Percentiles rank a stretch among this genome's conserved stretches.
phyloP scores from a whole-genome alignment of 192 early-diverging fungal genomes.

The Coemansia asiatica region DNA sequence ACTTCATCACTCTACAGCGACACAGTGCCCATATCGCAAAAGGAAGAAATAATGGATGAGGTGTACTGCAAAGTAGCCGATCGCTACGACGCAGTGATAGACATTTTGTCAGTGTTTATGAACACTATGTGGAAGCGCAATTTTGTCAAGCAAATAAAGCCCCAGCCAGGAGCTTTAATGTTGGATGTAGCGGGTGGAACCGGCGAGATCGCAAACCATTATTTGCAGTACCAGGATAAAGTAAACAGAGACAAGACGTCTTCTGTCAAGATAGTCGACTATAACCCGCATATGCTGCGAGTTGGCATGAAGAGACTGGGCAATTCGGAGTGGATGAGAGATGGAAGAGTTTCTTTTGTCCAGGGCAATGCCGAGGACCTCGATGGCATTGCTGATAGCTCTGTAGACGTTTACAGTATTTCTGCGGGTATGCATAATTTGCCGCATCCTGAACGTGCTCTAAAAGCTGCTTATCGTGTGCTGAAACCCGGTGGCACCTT shows the following conservation, averaged over 20 bases:
- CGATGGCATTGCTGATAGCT: constrained; percentile 66
- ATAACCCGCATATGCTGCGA: constrained; percentile 90
- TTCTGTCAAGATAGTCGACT: constrained; percentile 85
- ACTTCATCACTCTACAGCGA: constrained; percentile 33
- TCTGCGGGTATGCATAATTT: constrained; percentile 98
- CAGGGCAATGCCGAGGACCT: constrained; percentile 87
- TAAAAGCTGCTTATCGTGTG: constrained; percentile 86
- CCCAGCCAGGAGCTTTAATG: constrained; percentile 73
- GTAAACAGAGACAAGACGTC: constrained; percentile 61
- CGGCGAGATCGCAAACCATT: constrained; percentile 90
- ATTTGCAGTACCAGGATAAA: constrained; percentile 74
- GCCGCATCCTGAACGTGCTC: constrained; percentile 81
- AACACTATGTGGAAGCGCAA: constrained; percentile 92
- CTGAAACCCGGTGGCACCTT: constrained; percentile 91
- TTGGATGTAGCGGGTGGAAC: constrained; percentile 97
- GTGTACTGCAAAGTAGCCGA: constrained; percentile 87
- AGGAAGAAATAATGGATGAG: constrained; percentile 78
- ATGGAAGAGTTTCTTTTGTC: constrained; percentile 65
- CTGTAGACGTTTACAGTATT: constrained; percentile 91
- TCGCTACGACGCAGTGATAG: constrained; percentile 92
- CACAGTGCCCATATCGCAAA: constrained; percentile 74
- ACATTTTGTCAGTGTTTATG: constrained; percentile 81
- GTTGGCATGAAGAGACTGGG: constrained; percentile 74
- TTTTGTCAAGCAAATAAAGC: constrained; percentile 76
- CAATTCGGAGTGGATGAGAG: constrained; percentile 36